Evolutionary conservation across 2,329 filamentous ascomycete species (phyloP), one percentile per base, ranked within the genome.

Genomic region (Sporothrix globosa): DNA sequence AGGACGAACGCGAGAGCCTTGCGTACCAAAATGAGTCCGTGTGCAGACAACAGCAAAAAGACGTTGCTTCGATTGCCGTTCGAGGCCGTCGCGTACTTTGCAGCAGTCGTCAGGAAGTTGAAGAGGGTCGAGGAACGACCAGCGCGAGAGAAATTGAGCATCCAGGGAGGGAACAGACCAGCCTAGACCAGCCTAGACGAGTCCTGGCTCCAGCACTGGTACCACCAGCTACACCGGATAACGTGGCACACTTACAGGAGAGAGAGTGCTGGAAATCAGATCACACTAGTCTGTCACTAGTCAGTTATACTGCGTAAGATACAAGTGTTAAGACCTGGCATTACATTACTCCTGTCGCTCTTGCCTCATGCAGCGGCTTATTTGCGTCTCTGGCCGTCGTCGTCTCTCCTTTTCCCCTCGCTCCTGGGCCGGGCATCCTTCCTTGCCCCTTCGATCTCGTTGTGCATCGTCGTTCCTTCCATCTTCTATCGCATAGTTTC

Each of bases 351-450:
- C 61, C 21, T 24, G 24, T 65, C 61, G 39, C 58, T 63, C 39
- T 63, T 63, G 39, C 58, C 58, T 63, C 58, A 63, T 63, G 39
- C 56, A 63, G 58, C 58, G 58, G 58, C 58, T 63, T 63, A 44
- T 63, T 63, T 63, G 58, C 58, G 58, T 50, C 61, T 46, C 44
- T 66, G 65, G 30, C 46, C 65, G 30, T 67, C 65, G 65, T 39
- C 46, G 65, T 67, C 50, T 54, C 65, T 50, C 39, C 58, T 63
- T 67, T 53, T 54, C 70, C 60, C 70, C 69, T 65, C 60, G 60
- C 60, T 65, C 60, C 21, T 65, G 44, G 34, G 56, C 34, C 34
- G 34, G 60, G 41, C 41, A 6, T 34, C 60, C 44, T 65, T 66
- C 24, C 41, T 50, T 65, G 17, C 24, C 48, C 30, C 46, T 53